A percentile compares a stretch with the other conserved stretches of the same genome.
Evolutionary conservation across 139 green algal genomes (phyloP).

Genomic region (Coelastrella sp.): DNA sequence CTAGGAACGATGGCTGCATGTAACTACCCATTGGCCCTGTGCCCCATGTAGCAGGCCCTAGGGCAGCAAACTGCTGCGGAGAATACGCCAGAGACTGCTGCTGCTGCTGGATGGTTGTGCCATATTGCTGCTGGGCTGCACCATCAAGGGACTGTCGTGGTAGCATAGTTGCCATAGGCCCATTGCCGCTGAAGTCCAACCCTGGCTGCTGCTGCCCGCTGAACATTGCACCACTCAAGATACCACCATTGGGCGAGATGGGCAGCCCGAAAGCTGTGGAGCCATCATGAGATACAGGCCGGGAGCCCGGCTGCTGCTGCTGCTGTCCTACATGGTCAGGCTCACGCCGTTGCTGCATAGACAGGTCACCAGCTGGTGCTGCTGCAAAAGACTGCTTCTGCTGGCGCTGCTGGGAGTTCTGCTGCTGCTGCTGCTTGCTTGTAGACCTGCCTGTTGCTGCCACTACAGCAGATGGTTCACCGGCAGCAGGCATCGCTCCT

Average conservation of each 20-base stretch:
- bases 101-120: conserved; percentile 1
- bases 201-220: background rate
- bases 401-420: background rate
- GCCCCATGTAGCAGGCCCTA: no score
- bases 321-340: background rate
- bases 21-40: no score
- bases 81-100: no score
- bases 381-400: background rate
- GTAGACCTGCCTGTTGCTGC: conserved; percentile 4
- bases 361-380: background rate
- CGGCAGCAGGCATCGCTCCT: background rate
- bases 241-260: no score
- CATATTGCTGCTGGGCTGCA: background rate
- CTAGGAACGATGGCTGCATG: no score
- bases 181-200: no score
- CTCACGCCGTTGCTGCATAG: background rate
- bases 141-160: no score
- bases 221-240: no score
- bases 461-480: background rate
- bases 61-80: no score
- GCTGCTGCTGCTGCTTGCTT: conserved; percentile 19
- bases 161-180: no score
- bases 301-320: background rate
- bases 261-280: no score
- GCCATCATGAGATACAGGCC: background rate